These are phyloP conservation scores for Pichia sp. DNA, from an alignment of 1,139 yeast genomes.

Conservation along the genomic window DNA sequence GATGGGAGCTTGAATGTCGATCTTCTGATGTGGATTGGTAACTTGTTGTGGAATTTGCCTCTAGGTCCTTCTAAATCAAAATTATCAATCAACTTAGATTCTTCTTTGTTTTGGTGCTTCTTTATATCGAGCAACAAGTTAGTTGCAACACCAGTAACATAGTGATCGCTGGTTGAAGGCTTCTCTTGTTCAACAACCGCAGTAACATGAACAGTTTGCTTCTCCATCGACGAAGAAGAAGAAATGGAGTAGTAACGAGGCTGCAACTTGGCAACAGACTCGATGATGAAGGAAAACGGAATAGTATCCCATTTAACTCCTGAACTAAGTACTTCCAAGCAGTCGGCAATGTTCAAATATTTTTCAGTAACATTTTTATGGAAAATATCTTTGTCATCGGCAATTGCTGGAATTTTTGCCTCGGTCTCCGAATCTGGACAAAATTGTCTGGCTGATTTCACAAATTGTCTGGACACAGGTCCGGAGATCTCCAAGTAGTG, in stretches of 20 bases:
- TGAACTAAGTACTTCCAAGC: slow-evolving; percentile 56
- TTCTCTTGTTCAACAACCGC: slow-evolving; percentile 82
- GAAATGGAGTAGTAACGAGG: slow-evolving; percentile 97
- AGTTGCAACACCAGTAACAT: slow-evolving; percentile 83
- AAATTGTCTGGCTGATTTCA: slow-evolving; percentile 73
- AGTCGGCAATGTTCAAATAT: slow-evolving; percentile 72
- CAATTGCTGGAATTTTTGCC: slow-evolving; percentile 47
- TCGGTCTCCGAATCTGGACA: slow-evolving; percentile 70
- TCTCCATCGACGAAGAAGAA: slow-evolving; percentile 78
- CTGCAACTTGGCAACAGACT: slow-evolving; percentile 73
- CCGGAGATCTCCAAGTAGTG: slow-evolving; percentile 90
- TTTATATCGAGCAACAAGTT: slow-evolving; percentile 77
- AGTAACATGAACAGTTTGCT: slow-evolving; percentile 72
- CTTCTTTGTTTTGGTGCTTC: slow-evolving; percentile 51
- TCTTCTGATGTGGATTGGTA: slow-evolving; percentile 91
- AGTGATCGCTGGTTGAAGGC: slow-evolving; percentile 38
- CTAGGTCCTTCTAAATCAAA: slow-evolving; percentile 86
- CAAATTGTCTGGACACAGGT: slow-evolving; percentile 84
- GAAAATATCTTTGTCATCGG: slow-evolving; percentile 65
- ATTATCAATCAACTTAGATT: slow-evolving; percentile 44
- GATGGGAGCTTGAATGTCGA: slow-evolving; percentile 94
- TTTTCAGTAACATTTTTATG: slow-evolving; percentile 58
- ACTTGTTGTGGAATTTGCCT: slow-evolving; percentile 48
- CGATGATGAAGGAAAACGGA: slow-evolving; percentile 83
- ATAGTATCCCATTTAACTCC: slow-evolving; percentile 67